These are phyloP conservation scores for Triangularia setosa DNA, from an alignment of 2,329 filamentous ascomycete genomes.

Conservation along the genomic window DNA sequence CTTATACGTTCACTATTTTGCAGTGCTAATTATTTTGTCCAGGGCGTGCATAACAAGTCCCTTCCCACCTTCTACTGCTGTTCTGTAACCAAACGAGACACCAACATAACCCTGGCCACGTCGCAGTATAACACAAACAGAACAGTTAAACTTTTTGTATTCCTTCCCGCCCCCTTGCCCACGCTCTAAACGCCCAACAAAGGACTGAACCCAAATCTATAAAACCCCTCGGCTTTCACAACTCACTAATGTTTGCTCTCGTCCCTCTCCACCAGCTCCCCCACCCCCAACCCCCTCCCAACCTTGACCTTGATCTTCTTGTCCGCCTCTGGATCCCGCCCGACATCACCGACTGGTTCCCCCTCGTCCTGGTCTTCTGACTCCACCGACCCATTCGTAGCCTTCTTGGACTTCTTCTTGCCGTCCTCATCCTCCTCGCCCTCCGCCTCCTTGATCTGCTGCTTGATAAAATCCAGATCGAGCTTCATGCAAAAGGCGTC, in stretches of 20 bases:
- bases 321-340: slow-evolving; percentile 44
- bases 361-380: slow-evolving; percentile 56
- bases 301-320: slow-evolving; percentile 79
- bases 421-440: slow-evolving; percentile 35
- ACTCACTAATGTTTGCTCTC: slow-evolving; percentile 44
- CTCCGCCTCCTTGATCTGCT: slow-evolving; percentile 42
- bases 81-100: not conserved
- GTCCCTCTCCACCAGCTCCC: slow-evolving; percentile 69
- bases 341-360: slow-evolving; percentile 64
- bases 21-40: too few relatives aligned
- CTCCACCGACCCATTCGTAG: slow-evolving; percentile 14
- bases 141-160: not conserved
- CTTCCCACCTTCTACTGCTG: too few relatives aligned
- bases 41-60: too few relatives aligned
- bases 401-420: slow-evolving; percentile 15
- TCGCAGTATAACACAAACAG: not conserved
- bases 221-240: not conserved
- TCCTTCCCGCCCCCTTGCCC: not conserved
- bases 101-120: not conserved
- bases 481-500: slow-evolving; percentile 94
- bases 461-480: slow-evolving; percentile 63
- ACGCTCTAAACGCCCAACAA: not conserved
- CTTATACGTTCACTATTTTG: too few relatives aligned
- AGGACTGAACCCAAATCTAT: not conserved
- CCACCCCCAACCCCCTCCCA: slow-evolving; percentile 74